Base-by-base conservation (phyloP, 139 green algal genomes). In the Volvox reticuliferus region DNA sequence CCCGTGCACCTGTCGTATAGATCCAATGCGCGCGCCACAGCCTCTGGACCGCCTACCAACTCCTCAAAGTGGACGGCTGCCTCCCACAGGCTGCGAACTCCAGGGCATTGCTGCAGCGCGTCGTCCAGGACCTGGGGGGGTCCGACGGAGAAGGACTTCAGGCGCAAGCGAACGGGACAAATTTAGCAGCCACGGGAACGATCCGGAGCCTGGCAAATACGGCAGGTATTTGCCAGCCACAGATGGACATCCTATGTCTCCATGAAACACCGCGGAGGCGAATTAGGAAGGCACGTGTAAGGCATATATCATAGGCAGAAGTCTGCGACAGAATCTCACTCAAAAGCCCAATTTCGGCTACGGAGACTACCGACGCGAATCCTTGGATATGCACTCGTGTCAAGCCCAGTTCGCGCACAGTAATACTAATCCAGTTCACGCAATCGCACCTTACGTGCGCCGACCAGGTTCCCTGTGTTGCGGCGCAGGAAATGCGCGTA, bases 61-160 rank as follows among this genome's bases (percentile, higher is more conserved):
- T 96, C 93, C 92, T 98, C 96, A 86, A 97, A 95, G 26, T 92
- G 88, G 1, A 98, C 92, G 28, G 95, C 93, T 0, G 91, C 96
- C 89, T 98, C 94, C 95, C 95, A 97, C 30, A 98, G 84, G 21
- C 76, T 73, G 21, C 93, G 86, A 26, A 90, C 91, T 71, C 73
- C 50, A 6, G 94, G 92, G 20, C 33, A 61, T 1, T 92, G 80
- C 12, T 86, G 82, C 20, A 98, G 69, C 12, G 93, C 95, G 13
- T 90, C 79, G 22, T 91, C 82, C 75, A 97, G 91, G n/a, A 96
- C 92, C 37, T 88, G 26, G 24, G 0, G 76, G 21, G 32, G 82
- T 28, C 21, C 21, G 65, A 73, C 24, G 65, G 16, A 28, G 65
- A 16, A 73, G 2, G 65, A 73, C 6, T 79, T 14, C 28, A 50